Evolutionary conservation across 2,329 filamentous ascomycete genomes (phyloP), one percentile per base, ranked within the genome.

Genomic region (Sphaerostilbella broomeana): DNA sequence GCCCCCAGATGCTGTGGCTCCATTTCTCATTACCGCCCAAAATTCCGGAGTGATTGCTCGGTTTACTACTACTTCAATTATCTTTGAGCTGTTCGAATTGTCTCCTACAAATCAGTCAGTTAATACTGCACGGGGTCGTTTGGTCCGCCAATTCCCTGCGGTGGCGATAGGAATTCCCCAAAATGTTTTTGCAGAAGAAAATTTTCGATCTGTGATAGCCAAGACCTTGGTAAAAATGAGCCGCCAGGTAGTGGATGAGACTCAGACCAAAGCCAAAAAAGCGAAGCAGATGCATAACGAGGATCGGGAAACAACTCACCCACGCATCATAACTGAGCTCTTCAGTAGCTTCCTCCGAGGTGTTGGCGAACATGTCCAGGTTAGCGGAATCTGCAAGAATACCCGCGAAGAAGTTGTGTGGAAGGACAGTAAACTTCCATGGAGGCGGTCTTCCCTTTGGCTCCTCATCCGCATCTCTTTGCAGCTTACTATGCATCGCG

Each of bases 351-450:
- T 72, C 4, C 46, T 76, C 2, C 53, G 55, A 10, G 58, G 64
- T 6, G n/a, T 33, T 2, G 71, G 72, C 17, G 19, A 38, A 6
- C 3, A 6, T 13, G 30, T 32, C 15, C 4, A 35, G 22, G 32
- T 24, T 8, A 12, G 4, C 11, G 19, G 32, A 35, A 8, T 79
- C 16, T 55, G 46, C 31, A 80, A 79, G 41, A 58, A 69, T 21
- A 72, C 69, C 1, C 67, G 72, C 3, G 73, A 79, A 30, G 74
- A 79, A n/a, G 64, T 77, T 1, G 40, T 72, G 8, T 77, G 62
- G 59, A 43, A 48, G 3, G 32, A 42, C 1, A 33, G 35, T 9
- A 27, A 37, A 5, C 34, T 48, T 1, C 50, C 53, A 0, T 79
- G 74, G 75, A 58, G 68, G 13, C 54, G 69, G 28, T 77, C 73